phyloP scores from a whole-genome alignment of 257 asterid genomes.

The Solanum arcanum region DNA sequence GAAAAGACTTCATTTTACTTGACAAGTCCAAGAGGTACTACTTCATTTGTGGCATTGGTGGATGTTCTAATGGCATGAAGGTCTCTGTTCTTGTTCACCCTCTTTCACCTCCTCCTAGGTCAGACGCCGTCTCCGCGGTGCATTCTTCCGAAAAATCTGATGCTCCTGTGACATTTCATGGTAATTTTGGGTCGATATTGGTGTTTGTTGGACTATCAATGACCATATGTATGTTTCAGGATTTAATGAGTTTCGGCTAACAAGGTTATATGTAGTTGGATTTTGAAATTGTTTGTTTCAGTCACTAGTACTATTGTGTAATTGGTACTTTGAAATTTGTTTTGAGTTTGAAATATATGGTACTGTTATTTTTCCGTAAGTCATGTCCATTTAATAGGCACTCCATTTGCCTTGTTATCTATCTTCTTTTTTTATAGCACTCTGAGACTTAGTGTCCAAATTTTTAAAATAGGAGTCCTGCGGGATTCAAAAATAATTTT shows the following conservation, averaged over 20 bases:
- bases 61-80: constrained; percentile 83
- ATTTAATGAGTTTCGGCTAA: neutral
- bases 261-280: neutral
- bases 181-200: neutral
- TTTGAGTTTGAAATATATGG: neutral
- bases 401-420: neutral
- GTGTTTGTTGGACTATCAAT: neutral
- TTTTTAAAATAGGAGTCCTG: neutral
- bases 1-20: constrained; percentile 62
- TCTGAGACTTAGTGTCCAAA: neutral
- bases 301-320: neutral
- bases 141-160: constrained; percentile 12
- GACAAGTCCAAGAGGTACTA: constrained; percentile 54
- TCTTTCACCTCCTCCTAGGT: constrained; percentile 48
- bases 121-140: constrained; percentile 17
- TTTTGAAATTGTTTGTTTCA: neutral
- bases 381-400: neutral
- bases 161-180: constrained; percentile 18
- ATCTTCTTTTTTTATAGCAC: neutral
- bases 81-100: constrained; percentile 65
- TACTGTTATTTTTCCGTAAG: neutral
- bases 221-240: neutral
- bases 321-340: neutral
- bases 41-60: constrained; percentile 86
- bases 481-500: no score